Evolutionary conservation across 2,329 filamentous ascomycete genomes (phyloP).

Genomic region (Fusarium graminum): DNA sequence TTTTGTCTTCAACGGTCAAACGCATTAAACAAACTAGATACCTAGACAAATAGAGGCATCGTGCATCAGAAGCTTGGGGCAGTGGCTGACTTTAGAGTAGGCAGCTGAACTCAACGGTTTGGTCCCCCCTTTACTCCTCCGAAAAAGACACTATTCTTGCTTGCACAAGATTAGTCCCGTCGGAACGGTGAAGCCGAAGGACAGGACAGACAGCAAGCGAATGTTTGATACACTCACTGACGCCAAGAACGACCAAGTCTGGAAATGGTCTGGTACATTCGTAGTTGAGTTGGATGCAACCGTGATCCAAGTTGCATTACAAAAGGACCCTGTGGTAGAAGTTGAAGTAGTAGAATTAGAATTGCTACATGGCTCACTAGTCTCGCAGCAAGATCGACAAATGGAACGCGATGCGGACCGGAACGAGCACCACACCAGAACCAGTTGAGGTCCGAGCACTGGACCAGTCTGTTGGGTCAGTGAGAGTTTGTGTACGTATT

Average conservation of each 20-base stretch:
- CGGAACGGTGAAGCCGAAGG: conserved; percentile 41
- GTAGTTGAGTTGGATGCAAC: neutral
- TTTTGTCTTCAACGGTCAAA: neutral
- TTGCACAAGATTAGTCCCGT: neutral
- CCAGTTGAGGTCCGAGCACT: neutral
- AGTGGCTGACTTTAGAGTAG: neutral
- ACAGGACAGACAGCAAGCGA: conserved; percentile 12
- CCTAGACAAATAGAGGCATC: neutral
- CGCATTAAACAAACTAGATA: neutral
- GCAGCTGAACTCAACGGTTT: conserved; percentile 14
- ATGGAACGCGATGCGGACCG: conserved; percentile 18
- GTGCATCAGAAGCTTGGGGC: conserved; percentile 1
- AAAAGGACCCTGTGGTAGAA: neutral
- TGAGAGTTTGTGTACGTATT: neutral
- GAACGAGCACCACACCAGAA: conserved; percentile 14
- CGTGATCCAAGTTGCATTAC: neutral
- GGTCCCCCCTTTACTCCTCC: neutral
- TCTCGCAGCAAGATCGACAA: conserved; percentile 23
- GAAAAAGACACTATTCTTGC: too few species aligned
- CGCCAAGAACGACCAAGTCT: neutral
- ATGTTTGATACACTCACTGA: neutral
- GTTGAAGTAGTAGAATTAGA: neutral
- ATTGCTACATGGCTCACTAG: neutral
- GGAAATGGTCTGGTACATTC: neutral
- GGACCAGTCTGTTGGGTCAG: conserved; percentile 1